Percentiles rank a stretch among this genome's conserved stretches.
phyloP scores from a whole-genome alignment of 768 basidiomycete genomes.

The Leccinum boreale region DNA sequence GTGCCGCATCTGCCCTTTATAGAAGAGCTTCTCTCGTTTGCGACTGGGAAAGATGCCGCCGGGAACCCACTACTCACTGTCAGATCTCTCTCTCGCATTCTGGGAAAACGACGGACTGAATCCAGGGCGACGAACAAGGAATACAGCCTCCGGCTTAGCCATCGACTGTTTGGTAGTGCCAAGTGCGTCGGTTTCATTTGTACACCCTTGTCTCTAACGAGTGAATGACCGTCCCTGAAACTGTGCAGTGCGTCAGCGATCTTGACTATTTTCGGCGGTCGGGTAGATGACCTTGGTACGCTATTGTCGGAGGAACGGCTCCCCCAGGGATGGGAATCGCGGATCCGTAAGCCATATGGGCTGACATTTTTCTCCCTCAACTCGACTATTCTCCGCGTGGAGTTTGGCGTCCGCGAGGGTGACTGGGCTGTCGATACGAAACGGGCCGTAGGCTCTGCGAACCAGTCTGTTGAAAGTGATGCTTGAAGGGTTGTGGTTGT shows the following conservation, averaged over 20 bases:
- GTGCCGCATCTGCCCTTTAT: conserved; percentile 48
- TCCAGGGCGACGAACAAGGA: conserved; percentile 50
- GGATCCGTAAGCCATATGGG: conserved; percentile 48
- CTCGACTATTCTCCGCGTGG: conserved; percentile 1
- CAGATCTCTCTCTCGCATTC: conserved; percentile 55
- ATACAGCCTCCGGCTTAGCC: conserved; percentile 47
- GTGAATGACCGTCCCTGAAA: background rate
- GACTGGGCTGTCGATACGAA: conserved; percentile 8
- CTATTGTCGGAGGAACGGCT: conserved; percentile 65
- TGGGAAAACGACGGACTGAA: conserved; percentile 60
- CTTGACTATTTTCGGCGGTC: conserved; percentile 62
- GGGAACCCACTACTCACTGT: conserved; percentile 49
- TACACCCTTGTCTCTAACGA: background rate
- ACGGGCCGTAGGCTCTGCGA: background rate
- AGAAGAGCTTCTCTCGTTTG: conserved; percentile 53
- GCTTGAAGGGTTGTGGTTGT: background rate
- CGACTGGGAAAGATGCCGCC: conserved; percentile 53
- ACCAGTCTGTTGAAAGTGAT: background rate
- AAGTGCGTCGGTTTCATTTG: conserved; percentile 47
- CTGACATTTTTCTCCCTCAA: conserved; percentile 60
- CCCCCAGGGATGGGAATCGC: conserved; percentile 69
- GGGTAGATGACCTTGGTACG: conserved; percentile 47
- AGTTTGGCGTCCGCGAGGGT: conserved; percentile 10
- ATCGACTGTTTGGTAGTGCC: conserved; percentile 61
- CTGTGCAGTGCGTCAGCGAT: conserved; percentile 55